Percentiles rank a stretch among this genome's conserved stretches.
Evolutionary conservation across 768 basidiomycete genomes (phyloP).

Genomic region (Boletus pseudo-olivaceus): DNA sequence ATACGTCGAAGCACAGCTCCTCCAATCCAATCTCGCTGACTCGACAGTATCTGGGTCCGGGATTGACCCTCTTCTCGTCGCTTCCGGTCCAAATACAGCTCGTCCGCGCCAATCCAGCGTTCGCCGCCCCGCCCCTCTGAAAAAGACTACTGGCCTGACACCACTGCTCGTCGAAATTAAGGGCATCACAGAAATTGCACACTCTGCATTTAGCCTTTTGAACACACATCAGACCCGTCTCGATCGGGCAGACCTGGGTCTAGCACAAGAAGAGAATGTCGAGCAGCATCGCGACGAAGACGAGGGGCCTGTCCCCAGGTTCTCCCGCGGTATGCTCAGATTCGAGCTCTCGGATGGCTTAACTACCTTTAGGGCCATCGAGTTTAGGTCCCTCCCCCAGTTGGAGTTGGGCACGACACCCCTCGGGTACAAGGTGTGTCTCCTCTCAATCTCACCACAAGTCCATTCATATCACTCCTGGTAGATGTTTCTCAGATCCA

Average conservation of each 20-base stretch:
- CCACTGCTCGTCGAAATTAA: conserved; percentile 74
- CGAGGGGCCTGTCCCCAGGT: conserved; percentile 76
- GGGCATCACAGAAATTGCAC: conserved; percentile 78
- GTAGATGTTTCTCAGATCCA: conserved; percentile 69
- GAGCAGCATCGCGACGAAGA: conserved; percentile 51
- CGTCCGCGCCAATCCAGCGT: conserved; percentile 2
- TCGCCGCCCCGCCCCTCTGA: conserved; percentile 8
- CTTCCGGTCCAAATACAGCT: conserved; percentile 5
- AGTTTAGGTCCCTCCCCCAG: conserved; percentile 64
- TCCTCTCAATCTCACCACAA: not conserved
- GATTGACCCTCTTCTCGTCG: conserved; percentile 34
- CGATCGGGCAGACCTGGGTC: conserved; percentile 50
- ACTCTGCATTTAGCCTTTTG: conserved; percentile 77
- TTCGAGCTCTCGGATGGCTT: conserved; percentile 80
- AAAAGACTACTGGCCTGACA: conserved; percentile 29
- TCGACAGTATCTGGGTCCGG: conserved; percentile 73
- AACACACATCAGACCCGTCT: conserved; percentile 64
- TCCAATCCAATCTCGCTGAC: conserved; percentile 68
- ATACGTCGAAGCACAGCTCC: conserved; percentile 60
- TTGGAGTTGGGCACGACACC: conserved; percentile 72
- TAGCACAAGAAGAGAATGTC: conserved; percentile 37
- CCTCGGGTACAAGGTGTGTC: conserved; percentile 75
- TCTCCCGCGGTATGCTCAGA: conserved; percentile 75
- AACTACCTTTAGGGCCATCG: conserved; percentile 66
- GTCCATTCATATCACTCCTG: not conserved